Evolutionary conservation across 2,329 filamentous ascomycete species (phyloP).

Genomic region (Venturiaceae sp.): DNA sequence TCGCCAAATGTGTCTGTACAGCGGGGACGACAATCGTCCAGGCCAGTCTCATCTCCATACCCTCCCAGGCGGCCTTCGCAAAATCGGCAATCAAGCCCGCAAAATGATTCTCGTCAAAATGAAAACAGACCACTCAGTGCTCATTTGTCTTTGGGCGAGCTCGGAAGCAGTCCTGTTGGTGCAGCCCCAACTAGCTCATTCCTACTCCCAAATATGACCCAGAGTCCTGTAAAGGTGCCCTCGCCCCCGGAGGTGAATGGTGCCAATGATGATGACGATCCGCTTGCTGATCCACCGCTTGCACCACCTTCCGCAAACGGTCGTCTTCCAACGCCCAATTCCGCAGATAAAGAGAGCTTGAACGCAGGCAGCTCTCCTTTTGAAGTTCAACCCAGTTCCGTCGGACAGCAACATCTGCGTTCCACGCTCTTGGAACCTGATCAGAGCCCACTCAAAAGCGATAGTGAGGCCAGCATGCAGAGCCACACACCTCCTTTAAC

Average conservation of each 20-base stretch:
- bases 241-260: not conserved
- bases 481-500: conserved; percentile 1
- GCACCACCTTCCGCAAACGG: not conserved
- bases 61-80: not conserved
- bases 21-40: not conserved
- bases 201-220: not conserved
- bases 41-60: not conserved
- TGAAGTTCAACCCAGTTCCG: not conserved
- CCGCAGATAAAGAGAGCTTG: not conserved
- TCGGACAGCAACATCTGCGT: not conserved
- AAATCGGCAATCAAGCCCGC: not conserved
- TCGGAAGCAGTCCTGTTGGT: not conserved
- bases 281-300: not conserved
- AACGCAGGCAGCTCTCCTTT: not conserved
- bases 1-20: not conserved
- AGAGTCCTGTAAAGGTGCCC: not conserved
- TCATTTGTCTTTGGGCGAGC: not conserved
- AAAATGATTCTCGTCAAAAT: not conserved
- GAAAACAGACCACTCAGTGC: not conserved
- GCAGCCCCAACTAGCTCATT: not conserved
- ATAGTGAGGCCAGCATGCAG: conserved; percentile 1
- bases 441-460: not conserved
- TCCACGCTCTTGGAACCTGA: not conserved
- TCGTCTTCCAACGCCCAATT: conserved; percentile 6
- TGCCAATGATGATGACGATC: not conserved